Evolutionary conservation across 257 asterid species (phyloP), one percentile per base, ranked within the genome.

Genomic region (Paraleonurus japonicus): DNA sequence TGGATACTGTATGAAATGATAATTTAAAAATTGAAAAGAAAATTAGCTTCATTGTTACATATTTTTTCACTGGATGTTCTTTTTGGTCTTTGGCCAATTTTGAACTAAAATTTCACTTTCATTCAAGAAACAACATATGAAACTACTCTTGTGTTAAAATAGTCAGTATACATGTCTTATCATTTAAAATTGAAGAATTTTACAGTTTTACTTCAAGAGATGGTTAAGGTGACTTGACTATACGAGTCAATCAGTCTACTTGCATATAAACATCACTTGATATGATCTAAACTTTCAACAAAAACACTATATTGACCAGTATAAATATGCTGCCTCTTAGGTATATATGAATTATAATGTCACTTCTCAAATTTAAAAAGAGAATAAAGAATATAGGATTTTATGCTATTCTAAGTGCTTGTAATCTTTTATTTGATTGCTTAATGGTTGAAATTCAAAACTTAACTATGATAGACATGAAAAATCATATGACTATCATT

Each of bases 151-250:
- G 28, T 13, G 43, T 32, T 16, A 32, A 45, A 32, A 15, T 63
- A 23, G 24, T 47, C 20, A 39, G 22, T 37, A 13, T 39, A 27
- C 26, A 33, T 33, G 50, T 51, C 64, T 64, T 15, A 26, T 53
- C 50, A 23, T 73, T 57, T 53, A 30, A 54, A 37, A 23, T 53
- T 13, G 16, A 54, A 24, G 33, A n/a, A n/a, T 71, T 41, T 41
- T 41, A 35, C 5, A 41, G 16, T 20, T 43, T 32, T 48, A 51
- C 41, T 50, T 32, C 55, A 35, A n/a, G 11, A 48, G 37, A 62
- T 63, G 43, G 57, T 47, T 41, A 39, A 62, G 16, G 15, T 72
- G 32, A 68, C 48, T 70, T 72, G 32, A 68, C 48, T 70, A 5
- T 16, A 10, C 53, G 37, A 20, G 28, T 33, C 22, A 2, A 6